Evolutionary conservation across 108 stramenopile genomes (phyloP).

Genomic region (Conticribra guillardii): DNA sequence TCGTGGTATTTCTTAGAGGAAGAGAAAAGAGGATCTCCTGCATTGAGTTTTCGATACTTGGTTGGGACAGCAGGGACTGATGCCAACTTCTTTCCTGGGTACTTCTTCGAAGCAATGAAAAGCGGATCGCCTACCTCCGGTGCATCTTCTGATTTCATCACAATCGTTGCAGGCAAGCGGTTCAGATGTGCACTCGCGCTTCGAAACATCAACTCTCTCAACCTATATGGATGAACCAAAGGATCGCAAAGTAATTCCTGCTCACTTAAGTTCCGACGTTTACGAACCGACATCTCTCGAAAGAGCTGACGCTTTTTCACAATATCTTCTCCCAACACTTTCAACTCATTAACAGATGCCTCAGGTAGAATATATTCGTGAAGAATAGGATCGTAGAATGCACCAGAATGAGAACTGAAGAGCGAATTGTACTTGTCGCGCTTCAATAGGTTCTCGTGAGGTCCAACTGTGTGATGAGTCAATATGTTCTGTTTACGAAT

Average conservation of each 20-base stretch:
- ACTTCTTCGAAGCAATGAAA: background rate
- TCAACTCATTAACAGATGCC: conserved; percentile 6
- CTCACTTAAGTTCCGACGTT: conserved; percentile 20
- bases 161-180: too few species aligned
- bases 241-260: conserved; percentile 30
- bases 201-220: conserved; percentile 22
- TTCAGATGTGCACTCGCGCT: too few species aligned
- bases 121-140: background rate
- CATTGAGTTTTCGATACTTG: conserved; percentile 12
- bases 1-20: background rate
- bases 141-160: too few species aligned
- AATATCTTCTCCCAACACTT: conserved; percentile 19
- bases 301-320: conserved; percentile 20
- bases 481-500: conserved; percentile 15
- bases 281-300: conserved; percentile 31
- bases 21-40: conserved; percentile 2
- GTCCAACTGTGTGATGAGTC: conserved; percentile 1
- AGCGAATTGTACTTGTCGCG: conserved; percentile 26
- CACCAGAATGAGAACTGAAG: background rate
- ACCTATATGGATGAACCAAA: conserved; percentile 24
- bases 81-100: background rate
- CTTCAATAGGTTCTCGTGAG: conserved; percentile 16
- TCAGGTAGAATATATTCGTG: conserved; percentile 22
- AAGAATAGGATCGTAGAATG: conserved; percentile 28
- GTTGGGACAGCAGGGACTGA: background rate